These are phyloP conservation scores for Exophiala spinifera DNA, from an alignment of 2,329 filamentous ascomycete genomes.

Conservation along the genomic window DNA sequence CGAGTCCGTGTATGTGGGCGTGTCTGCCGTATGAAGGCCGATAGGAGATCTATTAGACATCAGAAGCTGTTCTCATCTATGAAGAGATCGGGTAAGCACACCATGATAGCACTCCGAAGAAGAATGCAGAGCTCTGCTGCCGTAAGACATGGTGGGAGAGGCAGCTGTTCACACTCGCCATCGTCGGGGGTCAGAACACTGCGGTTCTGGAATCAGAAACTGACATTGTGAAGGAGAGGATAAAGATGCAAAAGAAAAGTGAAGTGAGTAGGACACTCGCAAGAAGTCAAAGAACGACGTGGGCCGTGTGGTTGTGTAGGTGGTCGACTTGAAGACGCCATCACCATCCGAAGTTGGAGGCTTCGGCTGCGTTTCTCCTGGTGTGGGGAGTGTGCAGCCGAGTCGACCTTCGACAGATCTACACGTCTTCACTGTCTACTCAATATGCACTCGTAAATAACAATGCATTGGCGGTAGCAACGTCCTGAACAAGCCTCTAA, in stretches of 20 bases:
- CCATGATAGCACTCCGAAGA: slow-evolving; percentile 24
- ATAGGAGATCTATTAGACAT: slow-evolving; percentile 35
- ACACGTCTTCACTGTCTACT: too few relatives aligned
- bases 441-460: too few relatives aligned
- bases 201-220: background rate
- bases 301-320: too few relatives aligned
- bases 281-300: too few relatives aligned
- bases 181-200: slow-evolving; percentile 7
- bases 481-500: background rate
- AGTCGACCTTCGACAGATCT: too few relatives aligned
- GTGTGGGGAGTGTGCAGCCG: too few relatives aligned
- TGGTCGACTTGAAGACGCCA: too few relatives aligned
- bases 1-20: slow-evolving; percentile 16
- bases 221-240: slow-evolving; percentile 4
- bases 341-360: too few relatives aligned
- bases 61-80: slow-evolving; percentile 5
- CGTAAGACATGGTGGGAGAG: slow-evolving; percentile 23
- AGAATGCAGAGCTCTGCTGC: slow-evolving; percentile 19
- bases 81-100: background rate
- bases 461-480: background rate
- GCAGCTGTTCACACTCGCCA: slow-evolving; percentile 23
- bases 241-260: background rate
- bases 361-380: too few relatives aligned
- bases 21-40: slow-evolving; percentile 33
- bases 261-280: background rate